A percentile compares a stretch with the other conserved stretches of the same genome.
Evolutionary conservation across 208 protist genomes (phyloP).

Genomic region (Leishmania braziliensis): DNA sequence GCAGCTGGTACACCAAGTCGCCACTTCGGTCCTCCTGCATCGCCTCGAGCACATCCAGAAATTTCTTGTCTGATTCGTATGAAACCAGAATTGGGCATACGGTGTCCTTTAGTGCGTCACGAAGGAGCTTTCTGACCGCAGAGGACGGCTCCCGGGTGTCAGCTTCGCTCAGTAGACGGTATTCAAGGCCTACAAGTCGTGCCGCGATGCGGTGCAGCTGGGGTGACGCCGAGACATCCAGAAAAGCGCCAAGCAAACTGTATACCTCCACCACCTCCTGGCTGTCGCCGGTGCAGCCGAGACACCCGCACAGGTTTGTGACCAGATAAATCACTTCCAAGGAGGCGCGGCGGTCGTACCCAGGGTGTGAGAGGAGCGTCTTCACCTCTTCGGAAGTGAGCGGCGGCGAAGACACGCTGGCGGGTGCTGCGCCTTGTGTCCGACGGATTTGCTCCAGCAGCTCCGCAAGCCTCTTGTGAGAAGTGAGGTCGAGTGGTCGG

Average conservation of each 20-base stretch:
- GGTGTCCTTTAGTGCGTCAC: background rate
- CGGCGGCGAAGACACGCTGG: background rate
- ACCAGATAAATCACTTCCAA: constrained; percentile 13
- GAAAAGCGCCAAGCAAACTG: background rate
- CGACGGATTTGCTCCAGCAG: background rate
- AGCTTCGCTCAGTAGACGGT: constrained; percentile 8
- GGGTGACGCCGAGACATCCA: constrained; percentile 5
- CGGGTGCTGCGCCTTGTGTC: background rate
- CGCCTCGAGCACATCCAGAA: constrained; percentile 5
- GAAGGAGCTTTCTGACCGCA: background rate
- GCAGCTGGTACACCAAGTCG: constrained; percentile 3
- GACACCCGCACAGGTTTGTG: constrained; percentile 1
- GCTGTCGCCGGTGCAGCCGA: constrained; percentile 9
- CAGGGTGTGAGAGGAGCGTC: constrained; percentile 6
- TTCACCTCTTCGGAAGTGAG: background rate
- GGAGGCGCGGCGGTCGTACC: background rate
- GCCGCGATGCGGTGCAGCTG: constrained; percentile 4
- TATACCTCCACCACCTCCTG: constrained; percentile 10
- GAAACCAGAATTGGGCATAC: background rate
- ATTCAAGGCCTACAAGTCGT: constrained; percentile 7
- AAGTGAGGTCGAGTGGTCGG: background rate
- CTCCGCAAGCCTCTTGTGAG: background rate
- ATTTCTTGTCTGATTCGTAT: constrained; percentile 4
- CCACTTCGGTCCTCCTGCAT: constrained; percentile 3
- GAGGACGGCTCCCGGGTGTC: background rate